These are phyloP conservation scores for Graphium sp. DNA, from an alignment of 2,329 filamentous ascomycete species.

Conservation along the genomic window DNA sequence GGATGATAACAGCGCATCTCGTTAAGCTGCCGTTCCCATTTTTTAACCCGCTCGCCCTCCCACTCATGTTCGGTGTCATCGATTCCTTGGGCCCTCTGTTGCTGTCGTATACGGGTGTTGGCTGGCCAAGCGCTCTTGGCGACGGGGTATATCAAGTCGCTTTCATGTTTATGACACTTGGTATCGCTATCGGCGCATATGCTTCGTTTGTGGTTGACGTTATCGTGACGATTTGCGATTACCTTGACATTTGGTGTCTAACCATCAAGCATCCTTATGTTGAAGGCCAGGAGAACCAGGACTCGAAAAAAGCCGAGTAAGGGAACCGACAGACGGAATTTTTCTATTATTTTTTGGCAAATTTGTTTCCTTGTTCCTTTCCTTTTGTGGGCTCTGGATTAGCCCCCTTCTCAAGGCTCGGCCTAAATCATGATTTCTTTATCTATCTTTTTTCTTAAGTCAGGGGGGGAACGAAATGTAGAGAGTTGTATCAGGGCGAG, in stretches of 20 bases:
- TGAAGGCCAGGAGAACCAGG: slow-evolving; percentile 18
- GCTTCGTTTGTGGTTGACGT: slow-evolving; percentile 95
- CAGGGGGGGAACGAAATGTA: too few relatives aligned
- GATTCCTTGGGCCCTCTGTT: slow-evolving; percentile 64
- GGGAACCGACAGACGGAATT: neutral
- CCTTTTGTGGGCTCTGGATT: too few relatives aligned
- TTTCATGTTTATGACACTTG: slow-evolving; percentile 79
- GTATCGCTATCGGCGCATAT: slow-evolving; percentile 77
- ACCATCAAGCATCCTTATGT: slow-evolving; percentile 76
- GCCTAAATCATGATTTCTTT: too few relatives aligned
- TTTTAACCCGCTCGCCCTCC: slow-evolving; percentile 68
- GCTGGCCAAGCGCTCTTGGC: slow-evolving; percentile 64
- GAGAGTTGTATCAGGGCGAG: too few relatives aligned
- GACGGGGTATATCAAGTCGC: slow-evolving; percentile 74
- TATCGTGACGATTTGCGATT: slow-evolving; percentile 94
- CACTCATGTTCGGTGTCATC: slow-evolving; percentile 59
- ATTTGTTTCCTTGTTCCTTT: neutral
- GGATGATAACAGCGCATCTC: slow-evolving; percentile 90
- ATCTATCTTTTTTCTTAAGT: too few relatives aligned
- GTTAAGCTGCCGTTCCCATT: slow-evolving; percentile 81
- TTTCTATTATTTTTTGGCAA: neutral
- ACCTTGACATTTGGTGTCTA: slow-evolving; percentile 94
- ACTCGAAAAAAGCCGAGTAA: slow-evolving; percentile 15
- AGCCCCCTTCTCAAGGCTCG: too few relatives aligned
- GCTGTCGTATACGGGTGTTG: slow-evolving; percentile 39